Evolutionary conservation across 2,329 filamentous ascomycete species (phyloP).

Genomic region (Neocatenulostroma microsporum): DNA sequence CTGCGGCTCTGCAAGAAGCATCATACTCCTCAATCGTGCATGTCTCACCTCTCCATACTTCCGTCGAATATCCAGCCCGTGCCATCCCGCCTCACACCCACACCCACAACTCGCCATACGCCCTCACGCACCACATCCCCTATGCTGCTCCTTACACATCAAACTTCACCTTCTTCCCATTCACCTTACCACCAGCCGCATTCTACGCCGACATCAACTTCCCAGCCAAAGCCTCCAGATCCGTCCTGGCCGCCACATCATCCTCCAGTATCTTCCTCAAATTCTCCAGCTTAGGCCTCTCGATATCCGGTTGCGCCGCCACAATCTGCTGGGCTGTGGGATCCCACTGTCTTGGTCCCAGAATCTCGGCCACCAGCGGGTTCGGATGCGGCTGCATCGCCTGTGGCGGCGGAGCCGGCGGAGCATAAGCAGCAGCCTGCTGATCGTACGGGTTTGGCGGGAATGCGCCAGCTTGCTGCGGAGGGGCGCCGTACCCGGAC

Average conservation of each 20-base stretch:
- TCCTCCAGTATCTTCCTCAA: conserved; percentile 60
- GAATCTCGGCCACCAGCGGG: conserved; percentile 33
- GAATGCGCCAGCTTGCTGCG: conserved; percentile 16
- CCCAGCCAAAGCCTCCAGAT: conserved; percentile 35
- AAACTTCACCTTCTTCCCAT: too few species aligned
- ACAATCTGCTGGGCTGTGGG: conserved; percentile 37
- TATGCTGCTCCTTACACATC: too few species aligned
- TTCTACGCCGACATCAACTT: too few species aligned
- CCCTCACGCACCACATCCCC: too few species aligned
- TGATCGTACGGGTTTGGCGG: conserved; percentile 34
- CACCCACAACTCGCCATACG: too few species aligned
- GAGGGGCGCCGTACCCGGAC: conserved; percentile 16
- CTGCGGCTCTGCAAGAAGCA: too few species aligned
- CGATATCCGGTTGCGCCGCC: conserved; percentile 28
- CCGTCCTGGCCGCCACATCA: conserved; percentile 57
- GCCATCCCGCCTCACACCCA: too few species aligned
- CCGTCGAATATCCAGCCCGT: too few species aligned
- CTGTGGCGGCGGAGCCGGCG: conserved; percentile 11
- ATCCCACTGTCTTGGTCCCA: conserved; percentile 36
- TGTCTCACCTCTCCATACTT: too few species aligned
- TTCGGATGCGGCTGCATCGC: conserved; percentile 21
- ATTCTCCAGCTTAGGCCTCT: conserved; percentile 59
- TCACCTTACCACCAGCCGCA: too few species aligned
- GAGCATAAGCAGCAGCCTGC: conserved; percentile 12
- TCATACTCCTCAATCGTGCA: too few species aligned